Base-by-base conservation (phyloP, 768 basidiomycete genomes). In the Auriscalpium microsporum region DNA sequence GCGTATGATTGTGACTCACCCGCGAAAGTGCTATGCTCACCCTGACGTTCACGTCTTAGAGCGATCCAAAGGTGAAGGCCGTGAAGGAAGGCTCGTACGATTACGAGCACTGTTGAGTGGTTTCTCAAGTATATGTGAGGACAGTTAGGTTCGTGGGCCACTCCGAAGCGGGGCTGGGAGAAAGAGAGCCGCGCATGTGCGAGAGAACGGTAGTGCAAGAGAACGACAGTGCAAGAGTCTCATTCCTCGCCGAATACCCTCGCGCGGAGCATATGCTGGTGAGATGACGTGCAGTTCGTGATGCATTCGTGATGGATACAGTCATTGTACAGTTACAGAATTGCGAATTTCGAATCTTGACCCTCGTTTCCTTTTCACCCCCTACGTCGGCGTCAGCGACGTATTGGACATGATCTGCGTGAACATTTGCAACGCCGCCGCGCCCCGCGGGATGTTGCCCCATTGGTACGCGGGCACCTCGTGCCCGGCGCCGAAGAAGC, bases 401-500 rank as follows among this genome's bases (percentile, higher is more conserved):
- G 50, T 55, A 51, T 61, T 60, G 54, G 64, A 59, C 67, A 66
- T 67, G 57, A 69, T 66, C 60, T 65, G 64, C 37, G 62, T 64
- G 62, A 69, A 70, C 64, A 71, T 67, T 56, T 64, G 63, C 53
- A 66, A 50, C 10, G 69, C 67, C 9, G 64, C 65, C 50, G 60
- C 52, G 13, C 68, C 65, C 34, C 57, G 54, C 8, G 53, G 48
- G 4, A 67, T 58, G 16, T 50, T 60, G 21, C 65, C 65, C 48
- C 65, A 60, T 13, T 48, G 58, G 58, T 65, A 68, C 33, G 66
- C 64, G 11, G 67, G 66, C 16, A 70, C 68, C 57, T 69, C 63
- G 59, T 68, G 66, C 10, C 65, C 68, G 19, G 77, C 74, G 10
- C 73, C 73, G 56, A 68, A 78, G 34, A 82, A 72, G 10, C 81